Evolutionary conservation across 108 stramenopile species (phyloP), one percentile per base, ranked within the genome.

Genomic region (Aurantiochytrium sp.): DNA sequence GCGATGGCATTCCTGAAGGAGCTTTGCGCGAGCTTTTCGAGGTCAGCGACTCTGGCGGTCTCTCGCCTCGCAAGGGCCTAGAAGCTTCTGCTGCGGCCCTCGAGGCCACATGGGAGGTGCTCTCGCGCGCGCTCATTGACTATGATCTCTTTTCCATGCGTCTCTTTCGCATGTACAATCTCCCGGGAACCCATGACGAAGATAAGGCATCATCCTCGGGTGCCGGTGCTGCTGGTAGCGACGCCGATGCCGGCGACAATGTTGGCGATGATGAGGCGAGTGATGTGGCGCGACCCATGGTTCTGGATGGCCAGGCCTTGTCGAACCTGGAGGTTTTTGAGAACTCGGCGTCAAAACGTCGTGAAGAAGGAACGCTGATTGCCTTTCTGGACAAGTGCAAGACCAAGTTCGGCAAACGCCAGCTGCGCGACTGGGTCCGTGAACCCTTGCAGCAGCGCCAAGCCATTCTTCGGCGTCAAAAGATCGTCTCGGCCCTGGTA

Each of bases 291-390:
- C 73, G 49, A 16, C 96, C 60, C 8, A 64, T 99, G 96, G 93
- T 96, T 29, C 90, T 99, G 25, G 99, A 99, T 88, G 99, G 97
- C 55, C 96, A 95, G 18, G 97, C 99, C 1, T 90, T 99, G 59
- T 93, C 95, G 42, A 99, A 99, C 90, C 93, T 99, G 25, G 99
- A 99, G 90, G 95, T 99, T 18, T 92, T 99, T 43, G 93, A 95
- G 95, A 92, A 73, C 94, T 10, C 89, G 91, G 8, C 94, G 95
- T 83, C 73, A 21, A 45, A 51, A 16, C 93, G 93, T 96, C 94
- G 89, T 93, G 87, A 45, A 69, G 58, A 90, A 18, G 98, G 98
- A 0, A 95, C 95, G 44, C 93, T 99, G 6, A 97, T 98, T 93
- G 95, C 95, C 25, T 96, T 95, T 90, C 90, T 99, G 90, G 97